A percentile compares a stretch with the other conserved stretches of the same genome.
Evolutionary conservation across 768 basidiomycete species (phyloP).

Genomic region (Lentinula boryana): DNA sequence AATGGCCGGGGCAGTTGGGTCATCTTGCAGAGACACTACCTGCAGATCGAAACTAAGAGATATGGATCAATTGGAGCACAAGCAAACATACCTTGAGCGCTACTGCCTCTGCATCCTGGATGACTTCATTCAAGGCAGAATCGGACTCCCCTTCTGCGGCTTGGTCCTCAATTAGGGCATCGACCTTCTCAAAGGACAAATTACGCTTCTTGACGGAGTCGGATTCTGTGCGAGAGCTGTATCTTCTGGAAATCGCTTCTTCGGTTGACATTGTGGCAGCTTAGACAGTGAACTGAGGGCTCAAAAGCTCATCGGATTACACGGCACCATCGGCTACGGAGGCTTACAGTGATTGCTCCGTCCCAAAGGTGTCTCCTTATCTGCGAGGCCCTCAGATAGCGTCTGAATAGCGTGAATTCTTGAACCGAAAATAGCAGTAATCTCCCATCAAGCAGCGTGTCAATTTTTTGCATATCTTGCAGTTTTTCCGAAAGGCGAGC

Average conservation of each 20-base stretch:
- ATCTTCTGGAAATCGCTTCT: neutral
- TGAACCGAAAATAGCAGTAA: too few relatives aligned
- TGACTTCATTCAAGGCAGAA: constrained; percentile 12
- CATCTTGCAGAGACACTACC: constrained; percentile 44
- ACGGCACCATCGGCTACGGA: too few relatives aligned
- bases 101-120: constrained; percentile 38
- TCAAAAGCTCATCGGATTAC: too few relatives aligned
- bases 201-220: neutral
- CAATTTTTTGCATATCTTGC: too few relatives aligned
- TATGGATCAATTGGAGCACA: neutral
- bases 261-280: neutral
- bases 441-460: too few relatives aligned
- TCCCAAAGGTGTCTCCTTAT: too few relatives aligned
- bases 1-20: constrained; percentile 37
- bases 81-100: constrained; percentile 27
- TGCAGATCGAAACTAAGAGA: constrained; percentile 8
- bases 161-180: neutral
- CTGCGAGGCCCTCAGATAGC: too few relatives aligned
- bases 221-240: neutral
- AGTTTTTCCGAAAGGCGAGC: too few relatives aligned
- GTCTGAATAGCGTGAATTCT: too few relatives aligned
- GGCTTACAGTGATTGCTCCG: too few relatives aligned
- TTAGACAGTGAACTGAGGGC: too few relatives aligned
- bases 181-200: neutral
- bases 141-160: neutral